A percentile compares a stretch with the other conserved stretches of the same genome.
Evolutionary conservation across 1,139 yeast genomes (phyloP).

Genomic region (Geotrichum citri-aurantii): DNA sequence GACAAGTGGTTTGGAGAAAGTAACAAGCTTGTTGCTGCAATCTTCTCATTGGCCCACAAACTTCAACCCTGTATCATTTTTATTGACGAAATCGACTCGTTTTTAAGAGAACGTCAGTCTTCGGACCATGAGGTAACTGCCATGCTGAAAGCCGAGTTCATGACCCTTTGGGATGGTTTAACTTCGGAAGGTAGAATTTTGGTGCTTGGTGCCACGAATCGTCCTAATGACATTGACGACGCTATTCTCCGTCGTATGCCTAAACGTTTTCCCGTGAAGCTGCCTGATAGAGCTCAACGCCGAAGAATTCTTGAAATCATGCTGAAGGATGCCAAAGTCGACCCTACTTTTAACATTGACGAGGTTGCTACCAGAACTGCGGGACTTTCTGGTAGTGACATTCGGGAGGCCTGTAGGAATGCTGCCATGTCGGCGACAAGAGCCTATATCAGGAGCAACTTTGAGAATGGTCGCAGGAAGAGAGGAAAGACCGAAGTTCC

Average conservation of each 20-base stretch:
- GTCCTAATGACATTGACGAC: constrained; percentile 85
- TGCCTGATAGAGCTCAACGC: constrained; percentile 69
- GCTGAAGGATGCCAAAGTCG: constrained; percentile 55
- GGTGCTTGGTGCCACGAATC: constrained; percentile 92
- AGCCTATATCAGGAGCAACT: constrained; percentile 54
- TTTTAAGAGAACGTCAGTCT: constrained; percentile 77
- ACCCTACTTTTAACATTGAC: constrained; percentile 53
- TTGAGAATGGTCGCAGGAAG: constrained; percentile 25
- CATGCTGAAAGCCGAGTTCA: constrained; percentile 90
- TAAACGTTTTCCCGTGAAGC: constrained; percentile 71
- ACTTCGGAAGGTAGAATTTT: constrained; percentile 69
- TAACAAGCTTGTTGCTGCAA: constrained; percentile 88
- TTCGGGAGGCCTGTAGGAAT: constrained; percentile 84
- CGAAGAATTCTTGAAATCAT: constrained; percentile 60
- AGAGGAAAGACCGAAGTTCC: constrained; percentile 26
- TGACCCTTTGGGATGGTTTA: constrained; percentile 97
- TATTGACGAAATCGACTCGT: constrained; percentile 94
- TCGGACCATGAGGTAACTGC: constrained; percentile 95
- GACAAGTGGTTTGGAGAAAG: constrained; percentile 99
- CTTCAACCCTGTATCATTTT: constrained; percentile 92
- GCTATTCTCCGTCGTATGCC: constrained; percentile 94
- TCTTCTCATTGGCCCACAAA: constrained; percentile 83
- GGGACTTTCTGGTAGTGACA: constrained; percentile 86
- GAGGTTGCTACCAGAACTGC: constrained; percentile 57
- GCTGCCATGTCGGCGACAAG: constrained; percentile 89